Evolutionary conservation across 1,284 basidiomycete genomes (phyloP).

Genomic region (Omphalotus olearius): DNA sequence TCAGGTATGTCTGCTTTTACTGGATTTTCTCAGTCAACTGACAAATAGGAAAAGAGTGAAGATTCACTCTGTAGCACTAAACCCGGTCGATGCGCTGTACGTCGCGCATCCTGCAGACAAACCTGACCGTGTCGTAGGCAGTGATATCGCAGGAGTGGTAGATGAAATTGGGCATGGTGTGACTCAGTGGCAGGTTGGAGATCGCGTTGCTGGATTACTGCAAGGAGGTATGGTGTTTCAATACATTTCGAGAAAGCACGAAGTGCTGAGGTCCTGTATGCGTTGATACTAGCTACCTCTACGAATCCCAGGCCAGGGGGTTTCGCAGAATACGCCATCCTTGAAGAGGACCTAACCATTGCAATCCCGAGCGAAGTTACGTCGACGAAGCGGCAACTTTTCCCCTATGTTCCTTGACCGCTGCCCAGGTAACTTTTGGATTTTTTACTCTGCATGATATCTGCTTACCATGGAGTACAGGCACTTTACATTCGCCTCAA

Average conservation of each 20-base stretch:
- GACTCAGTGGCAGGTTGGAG: constrained; percentile 24
- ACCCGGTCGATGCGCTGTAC: constrained; percentile 28
- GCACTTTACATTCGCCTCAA: constrained; percentile 3
- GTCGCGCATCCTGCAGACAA: constrained; percentile 22
- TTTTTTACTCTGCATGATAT: neutral
- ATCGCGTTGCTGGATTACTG: constrained; percentile 27
- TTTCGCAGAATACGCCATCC: constrained; percentile 30
- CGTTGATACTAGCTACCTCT: constrained; percentile 27
- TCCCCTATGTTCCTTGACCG: constrained; percentile 28
- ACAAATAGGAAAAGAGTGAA: constrained; percentile 18
- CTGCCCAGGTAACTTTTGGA: constrained; percentile 24
- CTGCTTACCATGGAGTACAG: neutral
- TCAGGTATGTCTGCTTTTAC: constrained; percentile 20
- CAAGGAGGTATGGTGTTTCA: constrained; percentile 25
- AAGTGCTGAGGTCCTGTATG: neutral
- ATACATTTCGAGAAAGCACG: neutral
- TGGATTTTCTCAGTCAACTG: neutral
- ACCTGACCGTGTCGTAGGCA: constrained; percentile 28
- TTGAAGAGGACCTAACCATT: constrained; percentile 29
- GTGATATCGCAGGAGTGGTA: constrained; percentile 29
- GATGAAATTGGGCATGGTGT: constrained; percentile 24
- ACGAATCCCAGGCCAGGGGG: constrained; percentile 27
- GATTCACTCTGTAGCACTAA: constrained; percentile 27
- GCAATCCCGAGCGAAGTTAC: constrained; percentile 21
- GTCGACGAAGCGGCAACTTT: constrained; percentile 28